These are phyloP conservation scores for Angophora floribunda DNA, from an alignment of 345 rosid genomes.

Conservation along the genomic window DNA sequence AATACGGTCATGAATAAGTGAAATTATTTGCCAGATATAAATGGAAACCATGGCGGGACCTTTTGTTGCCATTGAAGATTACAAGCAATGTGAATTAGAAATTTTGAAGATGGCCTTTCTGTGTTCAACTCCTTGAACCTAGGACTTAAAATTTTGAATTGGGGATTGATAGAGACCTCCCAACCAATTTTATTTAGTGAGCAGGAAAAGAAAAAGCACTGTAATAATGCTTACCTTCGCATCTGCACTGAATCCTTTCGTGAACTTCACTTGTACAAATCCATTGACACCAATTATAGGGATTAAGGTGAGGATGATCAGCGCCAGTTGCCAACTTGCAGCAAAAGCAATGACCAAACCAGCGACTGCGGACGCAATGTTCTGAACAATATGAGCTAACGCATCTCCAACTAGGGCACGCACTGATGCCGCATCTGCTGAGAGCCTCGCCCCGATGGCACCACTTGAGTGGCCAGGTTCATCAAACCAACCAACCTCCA, in stretches of 20 bases:
- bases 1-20: neutral
- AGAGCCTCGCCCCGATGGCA: conserved; percentile 70
- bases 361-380: conserved; percentile 40
- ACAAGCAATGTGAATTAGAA: neutral
- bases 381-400: conserved; percentile 49
- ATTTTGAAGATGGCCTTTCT: neutral
- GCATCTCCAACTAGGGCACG: conserved; percentile 78
- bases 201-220: neutral
- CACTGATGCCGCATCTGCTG: conserved; percentile 63
- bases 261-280: conserved; percentile 43
- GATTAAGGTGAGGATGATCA: conserved; percentile 43
- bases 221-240: conserved; percentile 41
- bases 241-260: conserved; percentile 66
- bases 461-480: conserved; percentile 68
- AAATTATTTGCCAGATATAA: neutral
- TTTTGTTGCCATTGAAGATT: neutral
- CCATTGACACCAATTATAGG: conserved; percentile 61
- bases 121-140: neutral
- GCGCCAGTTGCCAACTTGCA: conserved; percentile 61
- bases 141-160: neutral
- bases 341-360: conserved; percentile 68
- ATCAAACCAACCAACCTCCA: conserved; percentile 93
- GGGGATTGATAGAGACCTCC: neutral
- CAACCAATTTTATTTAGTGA: neutral
- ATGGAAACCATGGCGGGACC: neutral